Base-by-base conservation (phyloP, 139 green algal genomes). In the Ettlia oleoabundans region DNA sequence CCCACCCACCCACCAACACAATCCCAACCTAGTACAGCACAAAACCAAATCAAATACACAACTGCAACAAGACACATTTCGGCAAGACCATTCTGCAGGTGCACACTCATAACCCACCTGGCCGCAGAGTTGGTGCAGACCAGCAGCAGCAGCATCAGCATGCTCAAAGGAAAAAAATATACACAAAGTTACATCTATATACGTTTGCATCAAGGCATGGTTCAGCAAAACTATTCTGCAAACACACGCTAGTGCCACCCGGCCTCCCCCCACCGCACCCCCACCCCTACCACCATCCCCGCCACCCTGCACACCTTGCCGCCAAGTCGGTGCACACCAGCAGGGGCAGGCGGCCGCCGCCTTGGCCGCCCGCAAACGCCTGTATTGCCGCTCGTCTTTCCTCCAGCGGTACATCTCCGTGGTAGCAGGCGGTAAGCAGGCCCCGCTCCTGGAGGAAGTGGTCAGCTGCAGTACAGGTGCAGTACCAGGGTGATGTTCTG, bases 321-420 rank as follows among this genome's bases (percentile, higher is more conserved):
- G 97, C 97, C 32, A 99, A 86, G 87, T 99, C 97, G 13, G 95
- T 98, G 84, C 91, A 96, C 41, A 99, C 93, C n/a, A 98, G 88
- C 51, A 98, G 69, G 1, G 92, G 93, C 37, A 64, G 74, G 37
- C 67, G 78, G 28, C 2, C 15, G 72, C 61, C n/a, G 72, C 61
- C 33, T 1, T 73, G 75, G 26, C 24, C 74, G 3, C 4, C 53
- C 5, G 81, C 52, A 82, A 93, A 93, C n/a, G 38, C 21, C 0
- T 33, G 26, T 9, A 93, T 89, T 33, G 87, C 89, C 0, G 62
- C 61, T 21, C 78, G 40, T 8, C 90, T 79, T 24, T 73, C 88
- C 41, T 84, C 86, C 15, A 91, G 51, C 1, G 90, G 90, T 24
- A 93, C 85, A 63, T 93, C 89, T 37, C 97, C 97, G 82, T 99